Percentiles rank a stretch among this genome's conserved stretches.
Evolutionary conservation across 169 alveolate genomes (phyloP).

Genomic region (Haemoproteus tartakovskyi): DNA sequence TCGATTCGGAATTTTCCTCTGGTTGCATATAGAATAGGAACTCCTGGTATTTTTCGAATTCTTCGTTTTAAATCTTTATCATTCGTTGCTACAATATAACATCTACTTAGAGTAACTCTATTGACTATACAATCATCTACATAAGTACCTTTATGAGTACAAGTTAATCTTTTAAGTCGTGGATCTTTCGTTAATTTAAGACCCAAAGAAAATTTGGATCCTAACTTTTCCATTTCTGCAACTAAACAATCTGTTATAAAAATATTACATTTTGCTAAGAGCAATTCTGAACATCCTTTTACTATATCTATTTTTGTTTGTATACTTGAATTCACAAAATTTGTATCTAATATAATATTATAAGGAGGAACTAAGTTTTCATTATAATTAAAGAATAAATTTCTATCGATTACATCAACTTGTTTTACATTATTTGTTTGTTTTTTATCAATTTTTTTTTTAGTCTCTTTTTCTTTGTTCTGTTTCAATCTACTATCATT

Average conservation of each 20-base stretch:
- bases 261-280: constrained; percentile 95
- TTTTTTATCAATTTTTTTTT: constrained; percentile 18
- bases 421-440: constrained; percentile 12
- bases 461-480: constrained; percentile 19
- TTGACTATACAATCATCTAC: constrained; percentile 99
- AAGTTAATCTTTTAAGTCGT: constrained; percentile 91
- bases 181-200: constrained; percentile 95
- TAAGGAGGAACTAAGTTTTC: constrained; percentile 96
- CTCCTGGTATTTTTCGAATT: constrained; percentile 97
- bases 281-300: constrained; percentile 94
- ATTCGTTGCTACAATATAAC: constrained; percentile 97
- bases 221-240: constrained; percentile 98
- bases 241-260: constrained; percentile 98
- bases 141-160: constrained; percentile 97
- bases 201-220: constrained; percentile 96
- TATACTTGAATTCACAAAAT: constrained; percentile 97
- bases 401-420: constrained; percentile 66
- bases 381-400: constrained; percentile 83
- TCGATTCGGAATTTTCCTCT: constrained; percentile 94
- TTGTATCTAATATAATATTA: constrained; percentile 96
- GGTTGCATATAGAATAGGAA: constrained; percentile 95
- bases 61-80: constrained; percentile 97
- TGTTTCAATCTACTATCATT: constrained; percentile 71
- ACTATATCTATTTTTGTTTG: constrained; percentile 96
- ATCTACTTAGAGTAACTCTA: constrained; percentile 92